Evolutionary conservation across 2,329 filamentous ascomycete species (phyloP), one percentile per base, ranked within the genome.

Genomic region (Pseudogymnoascus sp.): DNA sequence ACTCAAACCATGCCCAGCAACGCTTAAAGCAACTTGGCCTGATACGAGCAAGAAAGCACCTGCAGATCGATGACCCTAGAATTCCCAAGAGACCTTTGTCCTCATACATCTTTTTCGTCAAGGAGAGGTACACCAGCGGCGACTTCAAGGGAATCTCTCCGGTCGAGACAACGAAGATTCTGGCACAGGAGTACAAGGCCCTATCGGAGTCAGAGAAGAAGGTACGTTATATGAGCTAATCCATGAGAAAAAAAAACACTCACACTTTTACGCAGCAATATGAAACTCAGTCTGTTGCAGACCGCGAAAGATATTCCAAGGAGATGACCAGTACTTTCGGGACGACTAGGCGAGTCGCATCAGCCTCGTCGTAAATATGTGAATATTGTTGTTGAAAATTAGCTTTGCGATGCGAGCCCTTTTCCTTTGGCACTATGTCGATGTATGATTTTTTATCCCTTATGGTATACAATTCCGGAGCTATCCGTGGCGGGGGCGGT

Each of bases 1-100:
- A 77, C 2, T 86, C 87, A 64, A 89, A 89, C 71, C 70, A 67
- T 10, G 87, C 87, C 10, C 83, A 87, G 38, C 64, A 40, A 28
- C 40, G 31, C 19, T 63, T 74, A 33, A 68, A 63, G 33, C 65
- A 38, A 23, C 62, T 61, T 68, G 40, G 35, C n/a, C 26, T 33
- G 60, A 35, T 28, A 23, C 33, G 10, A 13, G 2, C 10, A 67
- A 40, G 67, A 62, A 57, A 67, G 63, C 10, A 40, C 67, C 2
- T 69, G 69, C 50, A 66, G 6, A 78, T 88, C 62, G 65, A 74
- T 4, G 87, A 89, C 69, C 78, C 83, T 10, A 80, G 87, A 60
- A 69, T 72, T 13, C 77, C 82, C 60, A 85, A 82, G 71, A 65
- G 65, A 1, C 74, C 78, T 3, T 1, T 6, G 0, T 69, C n/a